Evolutionary conservation across 371 early-diverging fungal genomes (phyloP).

Genomic region (Rhizopus arrhizus): DNA sequence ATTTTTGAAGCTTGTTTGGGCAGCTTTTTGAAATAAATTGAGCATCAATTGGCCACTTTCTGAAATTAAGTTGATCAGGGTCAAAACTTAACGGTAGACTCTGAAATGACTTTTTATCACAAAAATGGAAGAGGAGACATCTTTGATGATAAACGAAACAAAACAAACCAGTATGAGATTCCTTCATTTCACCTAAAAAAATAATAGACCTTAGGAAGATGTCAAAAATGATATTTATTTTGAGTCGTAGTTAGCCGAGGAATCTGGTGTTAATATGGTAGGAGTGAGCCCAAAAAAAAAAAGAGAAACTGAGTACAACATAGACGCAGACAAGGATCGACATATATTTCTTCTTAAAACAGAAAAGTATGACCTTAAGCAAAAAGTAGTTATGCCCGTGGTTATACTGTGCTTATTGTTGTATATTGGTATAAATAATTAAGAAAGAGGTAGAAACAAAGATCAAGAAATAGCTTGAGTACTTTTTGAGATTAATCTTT

Average conservation of each 20-base stretch:
- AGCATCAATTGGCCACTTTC: slow-evolving; percentile 2
- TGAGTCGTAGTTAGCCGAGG: slow-evolving; percentile 3
- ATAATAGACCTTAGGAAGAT: slow-evolving; percentile 8
- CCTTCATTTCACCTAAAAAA: slow-evolving; percentile 8
- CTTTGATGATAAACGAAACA: background rate
- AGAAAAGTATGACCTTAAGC: slow-evolving; percentile 10
- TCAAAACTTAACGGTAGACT: slow-evolving; percentile 2
- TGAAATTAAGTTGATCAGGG: background rate
- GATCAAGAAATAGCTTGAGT: too few relatives aligned
- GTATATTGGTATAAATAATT: too few relatives aligned
- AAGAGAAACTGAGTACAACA: slow-evolving; percentile 1
- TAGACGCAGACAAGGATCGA: slow-evolving; percentile 3
- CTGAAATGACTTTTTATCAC: slow-evolving; percentile 5
- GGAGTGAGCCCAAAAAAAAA: slow-evolving; percentile 3
- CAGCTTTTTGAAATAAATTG: slow-evolving; percentile 3
- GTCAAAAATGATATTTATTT: slow-evolving; percentile 6
- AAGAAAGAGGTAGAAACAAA: too few relatives aligned
- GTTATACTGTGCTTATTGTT: too few relatives aligned
- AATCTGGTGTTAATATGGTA: slow-evolving; percentile 2
- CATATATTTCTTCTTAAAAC: slow-evolving; percentile 5
- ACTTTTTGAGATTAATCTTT: too few relatives aligned
- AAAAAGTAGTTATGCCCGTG: slow-evolving; percentile 5
- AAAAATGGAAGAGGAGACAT: slow-evolving; percentile 4
- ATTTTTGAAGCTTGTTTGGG: background rate
- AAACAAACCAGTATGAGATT: slow-evolving; percentile 6